A percentile compares a stretch with the other conserved stretches of the same genome.
Conservation (phyloP, 345 rosid genomes). For the Cardamine resedifolia region DNA sequence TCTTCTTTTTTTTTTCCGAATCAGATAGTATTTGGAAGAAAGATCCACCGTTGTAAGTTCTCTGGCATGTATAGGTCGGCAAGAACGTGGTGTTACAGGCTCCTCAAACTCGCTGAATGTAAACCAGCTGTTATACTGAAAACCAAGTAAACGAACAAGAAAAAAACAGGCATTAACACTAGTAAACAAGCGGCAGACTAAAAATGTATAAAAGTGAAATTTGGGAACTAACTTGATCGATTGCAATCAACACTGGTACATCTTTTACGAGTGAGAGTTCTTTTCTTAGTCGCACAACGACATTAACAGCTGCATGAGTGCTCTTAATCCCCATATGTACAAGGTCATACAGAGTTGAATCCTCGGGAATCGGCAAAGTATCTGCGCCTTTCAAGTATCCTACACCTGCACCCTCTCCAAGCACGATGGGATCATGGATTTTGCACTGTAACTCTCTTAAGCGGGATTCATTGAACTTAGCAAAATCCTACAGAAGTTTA, state of each 20-base stretch:
- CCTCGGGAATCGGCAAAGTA: slow-evolving; percentile 61
- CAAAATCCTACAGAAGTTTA: slow-evolving; percentile 58
- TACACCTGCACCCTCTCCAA: slow-evolving; percentile 94
- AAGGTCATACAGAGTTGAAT: slow-evolving; percentile 72
- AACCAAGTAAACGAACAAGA: slow-evolving; percentile 30
- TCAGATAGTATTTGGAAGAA: slow-evolving; percentile 5
- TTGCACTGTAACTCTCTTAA: slow-evolving; percentile 69
- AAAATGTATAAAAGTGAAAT: not conserved
- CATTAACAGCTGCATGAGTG: slow-evolving; percentile 87
- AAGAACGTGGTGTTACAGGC: slow-evolving; percentile 70
- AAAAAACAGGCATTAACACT: slow-evolving; percentile 21
- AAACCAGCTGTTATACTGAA: slow-evolving; percentile 93
- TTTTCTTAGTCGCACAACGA: slow-evolving; percentile 73
- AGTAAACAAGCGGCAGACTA: not conserved
- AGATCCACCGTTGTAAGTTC: slow-evolving; percentile 81
- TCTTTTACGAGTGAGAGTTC: slow-evolving; percentile 89
- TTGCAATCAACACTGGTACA: slow-evolving; percentile 83
- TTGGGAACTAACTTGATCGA: slow-evolving; percentile 77
- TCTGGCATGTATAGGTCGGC: slow-evolving; percentile 77
- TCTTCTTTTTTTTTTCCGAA: not conserved
- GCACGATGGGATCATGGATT: slow-evolving; percentile 66
- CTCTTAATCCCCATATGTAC: slow-evolving; percentile 74
- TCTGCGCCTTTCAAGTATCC: slow-evolving; percentile 83
- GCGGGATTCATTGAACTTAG: slow-evolving; percentile 61
- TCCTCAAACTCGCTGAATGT: slow-evolving; percentile 94